These are phyloP conservation scores for Phtheirospermum japonicum DNA, from an alignment of 257 asterid genomes.

Conservation along the genomic window DNA sequence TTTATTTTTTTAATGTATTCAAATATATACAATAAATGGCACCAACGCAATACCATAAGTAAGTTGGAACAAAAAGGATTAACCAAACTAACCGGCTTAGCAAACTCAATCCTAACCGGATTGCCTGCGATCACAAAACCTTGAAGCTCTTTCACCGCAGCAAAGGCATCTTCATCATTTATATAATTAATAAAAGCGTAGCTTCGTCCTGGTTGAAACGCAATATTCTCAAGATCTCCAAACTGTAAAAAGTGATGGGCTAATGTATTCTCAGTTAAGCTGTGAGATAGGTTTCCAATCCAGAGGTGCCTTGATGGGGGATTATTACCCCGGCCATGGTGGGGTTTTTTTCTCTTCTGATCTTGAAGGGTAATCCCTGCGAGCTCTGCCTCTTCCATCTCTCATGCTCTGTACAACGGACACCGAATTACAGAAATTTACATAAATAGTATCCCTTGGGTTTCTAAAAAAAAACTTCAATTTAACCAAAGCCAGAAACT, in stretches of 20 bases:
- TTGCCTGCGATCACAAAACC: constrained; percentile 79
- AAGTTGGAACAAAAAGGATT: constrained; percentile 54
- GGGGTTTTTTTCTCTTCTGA: constrained; percentile 54
- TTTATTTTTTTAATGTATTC: constrained; percentile 4
- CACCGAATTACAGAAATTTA: constrained; percentile 17
- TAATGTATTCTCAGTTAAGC: constrained; percentile 56
- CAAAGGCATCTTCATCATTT: constrained; percentile 72
- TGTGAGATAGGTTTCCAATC: constrained; percentile 80
- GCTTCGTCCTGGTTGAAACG: constrained; percentile 93
- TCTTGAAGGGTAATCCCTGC: constrained; percentile 63
- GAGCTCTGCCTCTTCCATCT: constrained; percentile 72
- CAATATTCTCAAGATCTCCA: constrained; percentile 80
- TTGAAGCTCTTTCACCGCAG: constrained; percentile 85
- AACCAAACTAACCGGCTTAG: constrained; percentile 98
- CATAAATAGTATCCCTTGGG: neutral
- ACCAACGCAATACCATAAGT: constrained; percentile 37
- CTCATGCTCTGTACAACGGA: constrained; percentile 53
- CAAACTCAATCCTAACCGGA: constrained; percentile 86
- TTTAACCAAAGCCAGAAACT: neutral
- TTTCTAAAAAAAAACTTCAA: neutral
- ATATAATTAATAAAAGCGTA: constrained; percentile 76
- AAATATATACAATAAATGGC: constrained; percentile 34
- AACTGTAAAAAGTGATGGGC: constrained; percentile 59
- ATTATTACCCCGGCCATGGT: constrained; percentile 51
- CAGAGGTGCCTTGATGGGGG: constrained; percentile 96